Base-by-base conservation (phyloP, 805 yeast genomes). In the Lipomyces spencermartinsiae region DNA sequence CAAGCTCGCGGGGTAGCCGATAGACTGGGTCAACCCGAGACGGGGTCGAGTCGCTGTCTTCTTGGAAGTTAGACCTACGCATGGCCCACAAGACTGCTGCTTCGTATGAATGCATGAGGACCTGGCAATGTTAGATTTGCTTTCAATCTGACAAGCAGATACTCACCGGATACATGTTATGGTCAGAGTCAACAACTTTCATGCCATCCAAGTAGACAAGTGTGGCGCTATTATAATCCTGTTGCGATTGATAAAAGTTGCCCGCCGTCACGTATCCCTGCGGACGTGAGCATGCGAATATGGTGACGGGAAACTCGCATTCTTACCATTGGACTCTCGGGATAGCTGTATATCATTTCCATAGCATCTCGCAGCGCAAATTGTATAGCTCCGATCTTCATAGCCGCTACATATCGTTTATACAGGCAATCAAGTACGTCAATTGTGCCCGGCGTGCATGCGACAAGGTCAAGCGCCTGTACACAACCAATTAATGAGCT, bases 311-410 rank as follows among this genome's bases (percentile, higher is more conserved):
- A 12, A 16, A 14, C 39, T 10, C 43, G 4, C 5, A 34, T 14
- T 3, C 33, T 4, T 62, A 62, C 64, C 46, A 37, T 31, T 29
- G 60, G 34, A n/a, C 29, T 43, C 10, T 39, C 8, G 19, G 64
- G 60, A 39, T 43, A 37, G 22, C 19, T 34, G 34, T 56, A 62
- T 10, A 56, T 62, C 60, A 55, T 55, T 22, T 56, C 60, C 19
- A 62, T 55, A 31, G 60, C 64, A 31, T 46, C 58, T 55, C 58
- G 59, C n/a, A 62, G 8, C 14, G 64, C 64, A 39, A 62, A 62
- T 43, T 35, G 25, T 33, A 62, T 37, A 4, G 60, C 60, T 29
- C 64, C 64, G 12, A 62, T 25, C 25, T 56, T 62, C 7, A 29
- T 37, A 8, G 64, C 64, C 9, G 64, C 59, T 8, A 37, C 7